Conservation (phyloP, 495 filamentous ascomycete genomes). For the Parmelia sp. region DNA sequence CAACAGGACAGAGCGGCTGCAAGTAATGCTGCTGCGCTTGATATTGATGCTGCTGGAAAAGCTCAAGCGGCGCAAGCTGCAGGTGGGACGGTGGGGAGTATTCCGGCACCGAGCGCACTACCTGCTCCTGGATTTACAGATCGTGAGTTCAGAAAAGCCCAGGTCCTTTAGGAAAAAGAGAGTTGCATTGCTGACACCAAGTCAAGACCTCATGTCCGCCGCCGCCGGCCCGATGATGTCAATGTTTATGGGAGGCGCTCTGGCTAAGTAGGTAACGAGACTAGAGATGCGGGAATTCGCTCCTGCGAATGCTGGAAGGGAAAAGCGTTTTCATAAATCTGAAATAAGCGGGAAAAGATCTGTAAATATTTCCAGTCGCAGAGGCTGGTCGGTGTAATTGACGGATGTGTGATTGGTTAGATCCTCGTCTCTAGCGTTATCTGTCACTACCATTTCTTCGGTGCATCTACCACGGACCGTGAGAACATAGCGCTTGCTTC, state of each 20-base stretch:
- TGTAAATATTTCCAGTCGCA: neutral
- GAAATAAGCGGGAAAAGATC: neutral
- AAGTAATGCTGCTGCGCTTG: constrained; percentile 3
- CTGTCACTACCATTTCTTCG: constrained; percentile 47
- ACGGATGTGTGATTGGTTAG: too few relatives aligned
- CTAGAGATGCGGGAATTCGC: neutral
- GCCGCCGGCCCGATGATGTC: constrained; percentile 10
- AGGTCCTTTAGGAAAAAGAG: neutral
- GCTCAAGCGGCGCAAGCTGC: constrained; percentile 2
- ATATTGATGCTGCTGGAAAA: constrained; percentile 5
- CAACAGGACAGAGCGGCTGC: constrained; percentile 4
- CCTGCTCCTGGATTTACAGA: constrained; percentile 6
- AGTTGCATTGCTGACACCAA: neutral
- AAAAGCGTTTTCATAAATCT: neutral
- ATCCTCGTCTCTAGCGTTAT: neutral
- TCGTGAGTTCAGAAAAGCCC: neutral
- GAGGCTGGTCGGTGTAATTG: too few relatives aligned
- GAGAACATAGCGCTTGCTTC: constrained; percentile 57
- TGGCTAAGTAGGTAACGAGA: neutral
- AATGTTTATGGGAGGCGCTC: constrained; percentile 4
- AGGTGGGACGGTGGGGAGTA: neutral
- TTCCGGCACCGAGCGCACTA: neutral
- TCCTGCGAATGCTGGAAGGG: neutral
- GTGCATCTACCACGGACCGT: constrained; percentile 53
- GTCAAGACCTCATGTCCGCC: constrained; percentile 9